phyloP scores from a whole-genome alignment of 208 protist species.

The Herpetomonas samuelpessoai region DNA sequence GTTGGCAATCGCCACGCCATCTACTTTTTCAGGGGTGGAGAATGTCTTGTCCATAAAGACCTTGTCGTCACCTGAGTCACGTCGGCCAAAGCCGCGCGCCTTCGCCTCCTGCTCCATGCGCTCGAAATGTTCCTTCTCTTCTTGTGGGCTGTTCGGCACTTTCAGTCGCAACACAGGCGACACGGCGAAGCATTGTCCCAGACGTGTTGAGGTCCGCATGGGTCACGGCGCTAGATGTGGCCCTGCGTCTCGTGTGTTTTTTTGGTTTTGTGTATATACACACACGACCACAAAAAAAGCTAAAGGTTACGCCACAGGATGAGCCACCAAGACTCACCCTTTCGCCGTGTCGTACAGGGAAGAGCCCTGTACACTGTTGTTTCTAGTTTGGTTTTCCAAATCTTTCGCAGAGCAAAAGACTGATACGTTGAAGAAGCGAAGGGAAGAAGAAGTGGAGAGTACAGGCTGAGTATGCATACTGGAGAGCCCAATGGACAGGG shows the following conservation, averaged over 20 bases:
- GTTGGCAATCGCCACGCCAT: conserved; percentile 60
- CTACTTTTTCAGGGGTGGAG: conserved; percentile 26
- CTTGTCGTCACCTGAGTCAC: conserved; percentile 46
- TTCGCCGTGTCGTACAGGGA: too few species aligned
- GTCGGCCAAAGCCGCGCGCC: conserved; percentile 50
- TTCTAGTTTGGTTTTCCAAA: too few species aligned
- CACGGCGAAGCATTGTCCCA: not conserved
- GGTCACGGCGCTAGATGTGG: too few species aligned
- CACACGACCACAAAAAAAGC: conserved; percentile 1
- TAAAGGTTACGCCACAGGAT: too few species aligned
- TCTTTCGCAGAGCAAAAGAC: too few species aligned
- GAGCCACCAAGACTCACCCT: too few species aligned
- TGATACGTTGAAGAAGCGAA: too few species aligned
- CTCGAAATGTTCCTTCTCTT: conserved; percentile 30
- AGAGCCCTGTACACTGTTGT: too few species aligned
- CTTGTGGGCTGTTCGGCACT: conserved; percentile 22
- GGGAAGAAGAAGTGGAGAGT: too few species aligned
- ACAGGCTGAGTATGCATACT: too few species aligned
- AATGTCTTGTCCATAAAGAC: conserved; percentile 61
- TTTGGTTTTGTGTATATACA: not conserved
- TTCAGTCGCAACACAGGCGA: conserved; percentile 11
- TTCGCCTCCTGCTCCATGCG: conserved; percentile 46
- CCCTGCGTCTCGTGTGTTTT: conserved; percentile 8
- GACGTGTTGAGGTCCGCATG: not conserved
- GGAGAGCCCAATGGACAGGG: too few species aligned